Percentiles rank a stretch among this genome's conserved stretches.
Evolutionary conservation across 495 filamentous ascomycete species (phyloP).

Genomic region (Neurospora sp.): DNA sequence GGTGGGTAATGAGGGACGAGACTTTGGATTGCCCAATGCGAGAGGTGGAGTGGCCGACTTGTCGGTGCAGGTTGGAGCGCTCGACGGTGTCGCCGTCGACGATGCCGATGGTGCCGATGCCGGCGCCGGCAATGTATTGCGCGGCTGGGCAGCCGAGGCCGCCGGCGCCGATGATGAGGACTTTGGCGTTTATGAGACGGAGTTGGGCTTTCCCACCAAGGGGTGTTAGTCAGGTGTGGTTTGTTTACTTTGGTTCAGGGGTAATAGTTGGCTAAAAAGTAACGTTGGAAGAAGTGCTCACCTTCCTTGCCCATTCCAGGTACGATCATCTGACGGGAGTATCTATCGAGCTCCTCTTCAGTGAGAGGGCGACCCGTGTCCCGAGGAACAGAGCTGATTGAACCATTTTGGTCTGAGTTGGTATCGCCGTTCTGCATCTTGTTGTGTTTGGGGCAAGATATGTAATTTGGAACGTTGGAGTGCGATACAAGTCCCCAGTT

Average conservation of each 20-base stretch:
- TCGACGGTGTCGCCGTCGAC: constrained; percentile 86
- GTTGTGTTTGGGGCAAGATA: background rate
- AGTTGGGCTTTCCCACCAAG: constrained; percentile 50
- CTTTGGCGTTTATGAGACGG: constrained; percentile 54
- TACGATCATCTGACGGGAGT: constrained; percentile 89
- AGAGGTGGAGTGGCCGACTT: constrained; percentile 65
- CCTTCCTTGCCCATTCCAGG: constrained; percentile 73
- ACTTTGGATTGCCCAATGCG: constrained; percentile 75
- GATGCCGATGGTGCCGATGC: constrained; percentile 73
- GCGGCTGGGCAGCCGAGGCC: constrained; percentile 89
- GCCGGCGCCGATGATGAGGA: constrained; percentile 85
- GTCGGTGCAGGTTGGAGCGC: constrained; percentile 83
- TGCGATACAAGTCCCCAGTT: background rate
- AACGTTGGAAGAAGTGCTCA: constrained; percentile 13
- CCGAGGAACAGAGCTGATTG: background rate
- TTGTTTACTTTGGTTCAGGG: constrained; percentile 1
- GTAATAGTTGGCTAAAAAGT: background rate
- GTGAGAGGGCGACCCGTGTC: constrained; percentile 7
- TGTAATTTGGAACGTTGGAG: background rate
- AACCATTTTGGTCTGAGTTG: background rate
- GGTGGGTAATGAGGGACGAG: constrained; percentile 59
- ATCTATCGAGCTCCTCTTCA: constrained; percentile 41
- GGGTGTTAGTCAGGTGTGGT: constrained; percentile 2
- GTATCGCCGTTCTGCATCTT: background rate
- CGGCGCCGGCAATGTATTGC: constrained; percentile 79